phyloP scores from a whole-genome alignment of 805 yeast genomes.

The Candida argentea region DNA sequence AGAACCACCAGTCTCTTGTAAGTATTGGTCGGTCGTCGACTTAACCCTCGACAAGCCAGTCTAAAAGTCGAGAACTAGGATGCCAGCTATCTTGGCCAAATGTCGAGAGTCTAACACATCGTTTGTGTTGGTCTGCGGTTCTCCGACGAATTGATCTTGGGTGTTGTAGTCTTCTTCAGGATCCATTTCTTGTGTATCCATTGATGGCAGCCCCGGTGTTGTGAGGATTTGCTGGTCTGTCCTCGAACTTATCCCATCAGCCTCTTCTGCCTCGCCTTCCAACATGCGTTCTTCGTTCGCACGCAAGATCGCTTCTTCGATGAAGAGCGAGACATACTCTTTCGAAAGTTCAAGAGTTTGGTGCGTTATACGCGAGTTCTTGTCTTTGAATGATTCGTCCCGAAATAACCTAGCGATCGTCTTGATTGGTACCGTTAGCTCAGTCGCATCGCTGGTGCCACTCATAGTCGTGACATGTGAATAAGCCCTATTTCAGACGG shows the following conservation, averaged over 20 bases:
- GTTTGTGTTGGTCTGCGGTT: conserved; percentile 9
- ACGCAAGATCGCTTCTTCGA: conserved; percentile 48
- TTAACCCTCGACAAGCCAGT: neutral
- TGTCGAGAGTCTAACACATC: conserved; percentile 41
- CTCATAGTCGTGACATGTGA: too few species aligned
- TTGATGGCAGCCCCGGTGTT: neutral
- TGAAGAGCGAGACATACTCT: conserved; percentile 46
- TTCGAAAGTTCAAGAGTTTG: conserved; percentile 40
- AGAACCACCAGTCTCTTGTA: conserved; percentile 1
- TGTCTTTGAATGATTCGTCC: conserved; percentile 37
- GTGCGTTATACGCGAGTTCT: conserved; percentile 36
- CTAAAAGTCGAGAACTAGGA: conserved; percentile 46
- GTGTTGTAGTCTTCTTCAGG: conserved; percentile 12
- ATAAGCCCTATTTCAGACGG: too few species aligned
- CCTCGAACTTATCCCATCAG: conserved; percentile 26
- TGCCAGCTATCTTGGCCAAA: conserved; percentile 45
- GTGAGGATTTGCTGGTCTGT: conserved; percentile 4
- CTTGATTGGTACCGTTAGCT: conserved; percentile 4
- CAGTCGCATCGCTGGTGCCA: too few species aligned
- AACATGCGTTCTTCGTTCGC: conserved; percentile 41
- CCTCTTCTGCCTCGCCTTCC: conserved; percentile 16
- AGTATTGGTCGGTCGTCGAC: neutral
- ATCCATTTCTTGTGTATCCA: conserved; percentile 4
- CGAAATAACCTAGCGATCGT: conserved; percentile 45
- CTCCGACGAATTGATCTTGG: conserved; percentile 11